Base-by-base conservation (phyloP, 2,329 filamentous ascomycete genomes). In the Fusarium lyarnte region DNA sequence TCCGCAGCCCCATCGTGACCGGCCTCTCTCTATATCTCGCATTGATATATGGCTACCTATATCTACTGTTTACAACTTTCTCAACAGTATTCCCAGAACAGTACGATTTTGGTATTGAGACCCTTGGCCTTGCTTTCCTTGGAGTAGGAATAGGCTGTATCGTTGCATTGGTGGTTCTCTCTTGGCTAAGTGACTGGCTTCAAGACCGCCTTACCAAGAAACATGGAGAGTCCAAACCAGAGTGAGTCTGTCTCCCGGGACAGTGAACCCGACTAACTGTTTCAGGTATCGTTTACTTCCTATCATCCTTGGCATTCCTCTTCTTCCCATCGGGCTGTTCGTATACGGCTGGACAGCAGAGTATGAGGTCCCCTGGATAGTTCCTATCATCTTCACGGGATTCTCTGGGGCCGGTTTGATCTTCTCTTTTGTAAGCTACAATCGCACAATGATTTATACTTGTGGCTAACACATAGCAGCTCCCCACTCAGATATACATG, bases 401-500 rank as follows among this genome's bases (percentile, higher is more conserved):
- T 53, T 68, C 10, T 61, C 62, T 4, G 62, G 42, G 13, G 62
- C 65, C 3, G 65, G 65, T 3, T 35, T 61, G 3, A 68, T 68
- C 27, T 66, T 68, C 42, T 68, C 62, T 3, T 68, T 68, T 61
- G 62, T 66, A 31, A 39, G 63, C 7, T 23, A 7, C 11, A 3
- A 6, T 6, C 12, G 9, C 19, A 5, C 9, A 8, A 3, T 11
- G 4, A 5, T 6, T 2, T 17, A 17, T 1, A 14, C 12, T 12
- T 8, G 13, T 16, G 33, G 13, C 13, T 33, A 16, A 33, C 33
- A 33, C 13, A 14, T 33, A 33, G 14, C 1, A 66, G 65, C 65
- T 68, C 3, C 47, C 65, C 1, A 68, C 64, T 7, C 66, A 69
- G 25, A 69, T 58, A 41, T 69, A 69, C 8, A 63, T 69, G 58